Evolutionary conservation across 805 yeast genomes (phyloP), one percentile per base, ranked within the genome.

Genomic region (Barnettozyma siamensis): DNA sequence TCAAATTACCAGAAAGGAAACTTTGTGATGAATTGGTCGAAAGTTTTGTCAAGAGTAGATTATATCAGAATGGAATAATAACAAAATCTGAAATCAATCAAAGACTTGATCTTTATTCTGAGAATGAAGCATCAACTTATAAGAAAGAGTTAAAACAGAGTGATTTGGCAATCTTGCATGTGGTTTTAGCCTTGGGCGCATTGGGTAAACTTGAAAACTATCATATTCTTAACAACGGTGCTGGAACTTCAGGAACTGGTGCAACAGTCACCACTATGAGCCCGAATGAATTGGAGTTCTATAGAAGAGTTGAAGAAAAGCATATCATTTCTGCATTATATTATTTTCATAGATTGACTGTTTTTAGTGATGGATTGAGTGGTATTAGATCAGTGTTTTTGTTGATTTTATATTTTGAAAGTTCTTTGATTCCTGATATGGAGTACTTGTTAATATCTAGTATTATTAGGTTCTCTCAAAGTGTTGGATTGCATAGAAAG

Each of bases 391-490:
- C 74, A 0, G 59, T 76, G 10, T 45, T 80, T 13, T 49, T 78
- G 21, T 54, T 80, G 32, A 56, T 70, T 45, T 49, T 50, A 10
- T 58, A 62, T 27, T 46, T 62, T 16, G 67, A 63, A 33, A 51
- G 54, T 12, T 55, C 57, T 21, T 41, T 53, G 35, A 67, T 70
- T 33, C 55, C 67, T 3, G 73, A 71, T 37, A 59, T 69, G 13
- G 65, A 70, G 3, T 64, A 61, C 37, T 57, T 64, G 33, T 51
- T 75, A 15, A 51, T 65, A 7, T 54, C 73, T 2, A 63, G 69
- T 4, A 73, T 77, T 3, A 60, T 73, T 6, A 62, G 78, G 44
- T 67, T 69, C 44, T 80, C 79, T 0, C 70, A 69, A 32, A 77
- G 73, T 23, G 47, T 76, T 50, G 83, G 83, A 0, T 59, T 80